Conservation (phyloP, 2,329 filamentous ascomycete species). For the Arthrobotrys sinensis region DNA sequence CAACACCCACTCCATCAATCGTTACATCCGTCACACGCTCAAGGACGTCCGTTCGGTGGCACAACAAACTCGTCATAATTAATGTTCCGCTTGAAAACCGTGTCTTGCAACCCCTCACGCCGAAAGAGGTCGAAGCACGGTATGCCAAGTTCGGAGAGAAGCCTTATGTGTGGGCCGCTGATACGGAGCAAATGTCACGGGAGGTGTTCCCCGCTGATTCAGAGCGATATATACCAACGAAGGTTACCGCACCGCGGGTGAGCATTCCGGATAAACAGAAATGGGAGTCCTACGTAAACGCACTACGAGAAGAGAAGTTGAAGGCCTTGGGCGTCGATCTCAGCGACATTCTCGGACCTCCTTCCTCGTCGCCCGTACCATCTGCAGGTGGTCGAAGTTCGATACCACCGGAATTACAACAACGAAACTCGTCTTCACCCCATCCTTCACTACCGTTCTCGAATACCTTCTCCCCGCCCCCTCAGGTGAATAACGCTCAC, state of each 20-base stretch:
- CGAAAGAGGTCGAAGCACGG: constrained; percentile 75
- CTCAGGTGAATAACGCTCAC: constrained; percentile 61
- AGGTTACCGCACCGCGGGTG: constrained; percentile 69
- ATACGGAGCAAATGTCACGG: constrained; percentile 73
- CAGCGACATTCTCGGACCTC: constrained; percentile 78
- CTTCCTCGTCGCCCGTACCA: constrained; percentile 73
- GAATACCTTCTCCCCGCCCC: constrained; percentile 65
- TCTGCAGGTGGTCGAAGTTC: constrained; percentile 72
- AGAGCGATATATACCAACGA: constrained; percentile 70
- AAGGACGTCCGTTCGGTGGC: constrained; percentile 62
- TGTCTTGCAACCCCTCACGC: constrained; percentile 70
- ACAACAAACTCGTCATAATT: constrained; percentile 63
- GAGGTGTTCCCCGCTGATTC: constrained; percentile 79
- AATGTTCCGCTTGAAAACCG: constrained; percentile 62
- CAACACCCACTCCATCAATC: constrained; percentile 57
- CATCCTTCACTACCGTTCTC: constrained; percentile 70
- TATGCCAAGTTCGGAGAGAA: constrained; percentile 74
- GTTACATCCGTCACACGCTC: constrained; percentile 52
- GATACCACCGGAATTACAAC: constrained; percentile 62
- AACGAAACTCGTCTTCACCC: constrained; percentile 72
- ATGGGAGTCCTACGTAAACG: constrained; percentile 85
- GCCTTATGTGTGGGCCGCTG: constrained; percentile 75
- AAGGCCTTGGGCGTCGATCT: constrained; percentile 89
- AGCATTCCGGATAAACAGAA: constrained; percentile 79
- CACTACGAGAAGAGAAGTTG: constrained; percentile 90